Percentiles rank a stretch among this genome's conserved stretches.
These are phyloP conservation scores for Penicillium manginii DNA, from an alignment of 495 filamentous ascomycete genomes.

Conservation along the genomic window DNA sequence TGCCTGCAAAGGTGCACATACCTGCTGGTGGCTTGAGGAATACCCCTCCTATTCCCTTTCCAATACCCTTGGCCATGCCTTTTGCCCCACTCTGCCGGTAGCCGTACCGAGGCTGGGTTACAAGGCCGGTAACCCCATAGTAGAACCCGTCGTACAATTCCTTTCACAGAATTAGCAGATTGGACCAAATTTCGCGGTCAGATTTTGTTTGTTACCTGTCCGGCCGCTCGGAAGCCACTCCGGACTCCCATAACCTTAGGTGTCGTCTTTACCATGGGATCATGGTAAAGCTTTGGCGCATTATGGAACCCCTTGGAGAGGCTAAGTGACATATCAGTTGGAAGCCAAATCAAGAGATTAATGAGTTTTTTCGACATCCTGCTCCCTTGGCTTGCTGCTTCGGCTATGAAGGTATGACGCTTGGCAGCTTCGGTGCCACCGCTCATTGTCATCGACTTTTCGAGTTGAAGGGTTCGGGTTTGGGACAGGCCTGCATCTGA, in stretches of 20 bases:
- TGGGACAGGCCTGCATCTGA: slow-evolving; percentile 1
- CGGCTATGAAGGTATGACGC: slow-evolving; percentile 11
- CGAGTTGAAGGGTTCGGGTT: slow-evolving; percentile 19
- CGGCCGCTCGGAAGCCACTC: slow-evolving; percentile 65
- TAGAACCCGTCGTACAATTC: slow-evolving; percentile 70
- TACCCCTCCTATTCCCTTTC: slow-evolving; percentile 74
- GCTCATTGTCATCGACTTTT: slow-evolving; percentile 18
- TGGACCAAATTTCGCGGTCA: too few relatives aligned
- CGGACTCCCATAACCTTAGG: slow-evolving; percentile 75
- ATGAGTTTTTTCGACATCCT: slow-evolving; percentile 62
- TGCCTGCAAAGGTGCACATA: slow-evolving; percentile 33
- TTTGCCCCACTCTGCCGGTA: slow-evolving; percentile 68
- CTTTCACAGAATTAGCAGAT: slow-evolving; percentile 49
- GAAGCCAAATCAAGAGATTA: slow-evolving; percentile 70
- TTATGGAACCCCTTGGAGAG: slow-evolving; percentile 87
- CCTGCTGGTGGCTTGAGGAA: slow-evolving; percentile 73
- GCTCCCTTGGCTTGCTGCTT: slow-evolving; percentile 40
- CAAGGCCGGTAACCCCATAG: slow-evolving; percentile 73
- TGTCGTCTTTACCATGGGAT: slow-evolving; percentile 67
- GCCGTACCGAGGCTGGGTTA: slow-evolving; percentile 71
- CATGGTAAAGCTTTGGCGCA: slow-evolving; percentile 76
- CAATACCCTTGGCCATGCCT: slow-evolving; percentile 74
- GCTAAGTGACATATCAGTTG: slow-evolving; percentile 78
- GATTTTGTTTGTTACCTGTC: slow-evolving; percentile 53
- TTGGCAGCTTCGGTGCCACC: slow-evolving; percentile 6